phyloP scores from a whole-genome alignment of 805 yeast species.

The Myxozyma monticola region DNA sequence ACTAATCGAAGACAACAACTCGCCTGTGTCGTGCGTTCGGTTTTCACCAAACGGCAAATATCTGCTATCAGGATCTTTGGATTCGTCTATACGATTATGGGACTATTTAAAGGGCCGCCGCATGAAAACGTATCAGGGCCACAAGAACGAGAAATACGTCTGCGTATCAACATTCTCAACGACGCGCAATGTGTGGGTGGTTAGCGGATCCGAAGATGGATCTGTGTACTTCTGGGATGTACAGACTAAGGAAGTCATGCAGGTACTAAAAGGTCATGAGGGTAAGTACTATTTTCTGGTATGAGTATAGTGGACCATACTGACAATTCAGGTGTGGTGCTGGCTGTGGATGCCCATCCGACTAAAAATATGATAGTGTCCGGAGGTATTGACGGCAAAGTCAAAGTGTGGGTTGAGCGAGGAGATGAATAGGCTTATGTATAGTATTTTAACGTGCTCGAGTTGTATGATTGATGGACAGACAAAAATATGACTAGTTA shows the following conservation, averaged over 20 bases:
- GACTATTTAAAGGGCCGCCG: conserved; percentile 80
- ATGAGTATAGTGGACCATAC: background rate
- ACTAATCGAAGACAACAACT: conserved; percentile 70
- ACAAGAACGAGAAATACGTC: conserved; percentile 48
- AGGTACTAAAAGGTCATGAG: conserved; percentile 33
- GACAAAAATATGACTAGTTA: too few species aligned
- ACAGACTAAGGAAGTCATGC: conserved; percentile 54
- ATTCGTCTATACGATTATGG: conserved; percentile 81
- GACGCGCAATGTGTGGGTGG: conserved; percentile 45
- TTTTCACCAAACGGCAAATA: conserved; percentile 86
- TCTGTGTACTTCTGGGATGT: conserved; percentile 65
- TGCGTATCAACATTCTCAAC: conserved; percentile 56
- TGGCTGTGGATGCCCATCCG: conserved; percentile 31
- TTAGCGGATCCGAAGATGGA: conserved; percentile 62
- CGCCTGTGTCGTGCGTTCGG: conserved; percentile 70
- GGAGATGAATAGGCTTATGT: too few species aligned
- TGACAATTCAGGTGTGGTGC: conserved; percentile 22
- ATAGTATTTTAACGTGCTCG: too few species aligned
- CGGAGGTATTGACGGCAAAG: conserved; percentile 27
- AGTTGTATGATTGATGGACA: too few species aligned
- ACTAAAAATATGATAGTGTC: conserved; percentile 29
- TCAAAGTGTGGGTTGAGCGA: conserved; percentile 20
- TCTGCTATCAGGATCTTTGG: conserved; percentile 74
- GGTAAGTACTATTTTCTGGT: conserved; percentile 10
- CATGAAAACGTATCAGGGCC: conserved; percentile 61